A percentile compares a stretch with the other conserved stretches of the same genome.
These are phyloP conservation scores for Clarireedia monteithiana DNA, from an alignment of 2,329 filamentous ascomycete species.

Conservation along the genomic window DNA sequence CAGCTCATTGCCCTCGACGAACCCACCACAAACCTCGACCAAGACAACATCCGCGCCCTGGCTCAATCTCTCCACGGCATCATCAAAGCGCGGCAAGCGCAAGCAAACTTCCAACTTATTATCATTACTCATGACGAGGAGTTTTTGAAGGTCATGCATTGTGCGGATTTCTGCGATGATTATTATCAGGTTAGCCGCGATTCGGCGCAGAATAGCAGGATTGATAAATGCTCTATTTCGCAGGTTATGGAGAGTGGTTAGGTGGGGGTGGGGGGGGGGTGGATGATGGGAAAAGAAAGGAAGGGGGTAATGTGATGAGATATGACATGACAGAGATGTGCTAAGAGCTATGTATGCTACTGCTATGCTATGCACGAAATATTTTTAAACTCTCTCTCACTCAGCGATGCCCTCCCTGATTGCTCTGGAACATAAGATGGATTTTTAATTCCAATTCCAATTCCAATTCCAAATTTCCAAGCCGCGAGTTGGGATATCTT, in stretches of 20 bases:
- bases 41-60: slow-evolving; percentile 86
- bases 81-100: slow-evolving; percentile 72
- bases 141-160: slow-evolving; percentile 88
- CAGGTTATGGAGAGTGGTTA: slow-evolving; percentile 6
- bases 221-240: slow-evolving; percentile 41
- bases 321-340: background rate
- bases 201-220: slow-evolving; percentile 78
- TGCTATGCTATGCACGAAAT: no score
- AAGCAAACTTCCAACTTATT: slow-evolving; percentile 95
- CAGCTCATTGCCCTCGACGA: slow-evolving; percentile 88
- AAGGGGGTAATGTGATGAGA: background rate
- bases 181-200: slow-evolving; percentile 85
- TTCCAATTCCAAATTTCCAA: no score
- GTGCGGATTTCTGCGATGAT: slow-evolving; percentile 83
- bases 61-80: slow-evolving; percentile 81
- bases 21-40: slow-evolving; percentile 92
- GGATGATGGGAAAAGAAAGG: background rate
- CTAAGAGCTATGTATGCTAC: no score
- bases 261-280: background rate
- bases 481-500: no score
- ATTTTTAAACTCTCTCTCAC: no score
- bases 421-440: no score
- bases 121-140: slow-evolving; percentile 99
- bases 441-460: no score
- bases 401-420: no score